phyloP scores from a whole-genome alignment of 2,329 filamentous ascomycete species.

The Aureobasidium sp. region DNA sequence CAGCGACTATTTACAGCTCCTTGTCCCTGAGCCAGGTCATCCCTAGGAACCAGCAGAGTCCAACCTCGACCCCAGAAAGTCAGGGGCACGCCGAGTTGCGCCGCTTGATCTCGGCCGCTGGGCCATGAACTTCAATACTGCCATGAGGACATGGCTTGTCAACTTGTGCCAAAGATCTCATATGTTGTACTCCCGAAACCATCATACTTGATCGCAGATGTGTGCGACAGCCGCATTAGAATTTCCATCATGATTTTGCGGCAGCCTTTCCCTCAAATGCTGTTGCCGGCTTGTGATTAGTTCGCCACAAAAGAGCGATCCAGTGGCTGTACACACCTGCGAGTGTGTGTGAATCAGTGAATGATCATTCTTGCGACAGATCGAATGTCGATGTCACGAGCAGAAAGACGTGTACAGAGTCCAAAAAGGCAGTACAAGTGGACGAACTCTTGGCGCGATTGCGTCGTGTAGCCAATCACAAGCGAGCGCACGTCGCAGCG shows the following conservation, averaged over 20 bases:
- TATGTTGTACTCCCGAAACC: background rate
- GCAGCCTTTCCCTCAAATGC: background rate
- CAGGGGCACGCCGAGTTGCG: background rate
- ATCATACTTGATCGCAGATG: background rate
- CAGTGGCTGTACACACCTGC: background rate
- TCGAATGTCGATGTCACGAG: background rate
- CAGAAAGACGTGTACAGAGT: background rate
- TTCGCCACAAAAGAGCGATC: background rate
- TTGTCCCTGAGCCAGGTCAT: background rate
- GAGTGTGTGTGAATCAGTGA: background rate
- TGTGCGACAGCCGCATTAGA: background rate
- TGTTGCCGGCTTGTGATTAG: background rate
- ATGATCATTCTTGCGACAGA: background rate
- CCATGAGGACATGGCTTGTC: background rate
- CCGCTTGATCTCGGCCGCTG: background rate
- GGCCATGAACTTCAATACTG: background rate
- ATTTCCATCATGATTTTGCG: background rate
- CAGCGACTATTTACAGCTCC: background rate
- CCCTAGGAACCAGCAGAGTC: background rate
- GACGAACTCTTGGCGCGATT: background rate
- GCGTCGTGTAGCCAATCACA: slow-evolving; percentile 5
- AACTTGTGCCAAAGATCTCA: background rate
- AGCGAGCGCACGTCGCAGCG: slow-evolving; percentile 10
- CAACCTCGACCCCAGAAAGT: background rate
- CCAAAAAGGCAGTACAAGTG: background rate